phyloP scores from a whole-genome alignment of 371 early-diverging fungal species.

The Nematocida sp. region DNA sequence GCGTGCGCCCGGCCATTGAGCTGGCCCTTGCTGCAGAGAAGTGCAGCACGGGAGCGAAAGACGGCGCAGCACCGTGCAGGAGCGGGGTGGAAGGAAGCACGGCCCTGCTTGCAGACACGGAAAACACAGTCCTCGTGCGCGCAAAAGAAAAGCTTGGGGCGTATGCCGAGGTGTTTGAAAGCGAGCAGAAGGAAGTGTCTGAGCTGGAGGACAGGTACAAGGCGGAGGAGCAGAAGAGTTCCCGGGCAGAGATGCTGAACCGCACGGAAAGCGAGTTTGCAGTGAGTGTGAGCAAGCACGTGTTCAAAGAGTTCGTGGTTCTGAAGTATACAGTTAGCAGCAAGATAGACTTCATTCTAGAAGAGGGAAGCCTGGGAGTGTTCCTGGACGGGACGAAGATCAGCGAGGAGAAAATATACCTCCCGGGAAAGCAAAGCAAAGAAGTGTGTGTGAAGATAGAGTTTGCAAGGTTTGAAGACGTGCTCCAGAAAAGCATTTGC shows the following conservation, averaged over 20 bases:
- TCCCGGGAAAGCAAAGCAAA: constrained; percentile 12
- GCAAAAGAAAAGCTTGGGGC: constrained; percentile 22
- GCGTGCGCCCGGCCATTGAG: constrained; percentile 48
- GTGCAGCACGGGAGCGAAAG: neutral
- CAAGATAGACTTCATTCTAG: constrained; percentile 36
- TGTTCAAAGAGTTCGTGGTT: constrained; percentile 26
- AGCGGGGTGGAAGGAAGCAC: neutral
- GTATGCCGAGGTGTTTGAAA: constrained; percentile 30
- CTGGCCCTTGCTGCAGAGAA: constrained; percentile 32
- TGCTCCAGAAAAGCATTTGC: constrained; percentile 9
- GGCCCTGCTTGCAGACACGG: neutral
- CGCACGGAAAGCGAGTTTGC: constrained; percentile 47
- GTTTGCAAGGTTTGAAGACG: neutral
- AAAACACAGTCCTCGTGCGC: neutral
- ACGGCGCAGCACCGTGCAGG: neutral
- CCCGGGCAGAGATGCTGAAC: constrained; percentile 6
- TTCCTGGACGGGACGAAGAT: constrained; percentile 15
- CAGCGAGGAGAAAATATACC: constrained; percentile 14
- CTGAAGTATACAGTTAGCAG: constrained; percentile 30
- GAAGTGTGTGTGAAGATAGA: constrained; percentile 13
- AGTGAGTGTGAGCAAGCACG: constrained; percentile 29
- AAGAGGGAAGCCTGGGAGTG: constrained; percentile 27
- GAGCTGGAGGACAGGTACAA: constrained; percentile 31
- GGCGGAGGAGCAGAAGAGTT: constrained; percentile 14
- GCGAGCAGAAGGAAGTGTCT: constrained; percentile 15